Percentiles rank a stretch among this genome's conserved stretches.
Conservation (phyloP, 345 rosid species). For the Viola odorata region DNA sequence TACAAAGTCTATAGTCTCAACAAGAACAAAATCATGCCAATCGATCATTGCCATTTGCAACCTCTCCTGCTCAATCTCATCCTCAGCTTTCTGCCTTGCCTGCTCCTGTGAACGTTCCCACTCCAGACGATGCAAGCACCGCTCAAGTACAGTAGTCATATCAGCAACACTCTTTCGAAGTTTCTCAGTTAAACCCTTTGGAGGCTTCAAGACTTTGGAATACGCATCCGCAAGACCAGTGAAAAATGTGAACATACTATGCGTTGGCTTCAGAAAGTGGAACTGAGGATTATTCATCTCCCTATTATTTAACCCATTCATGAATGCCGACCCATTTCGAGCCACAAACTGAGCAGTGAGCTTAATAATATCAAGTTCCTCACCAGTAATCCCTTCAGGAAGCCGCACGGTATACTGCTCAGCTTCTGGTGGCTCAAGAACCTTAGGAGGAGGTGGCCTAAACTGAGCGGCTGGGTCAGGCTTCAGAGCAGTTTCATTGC, state of each 20-base stretch:
- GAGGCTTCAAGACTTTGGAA: conserved; percentile 77
- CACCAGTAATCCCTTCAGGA: conserved; percentile 75
- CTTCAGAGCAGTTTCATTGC: conserved; percentile 31
- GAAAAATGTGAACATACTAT: conserved; percentile 75
- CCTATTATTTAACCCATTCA: conserved; percentile 61
- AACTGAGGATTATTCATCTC: conserved; percentile 74
- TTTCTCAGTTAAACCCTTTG: conserved; percentile 58
- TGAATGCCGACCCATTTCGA: conserved; percentile 68
- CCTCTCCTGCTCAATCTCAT: conserved; percentile 83
- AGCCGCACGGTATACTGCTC: conserved; percentile 71
- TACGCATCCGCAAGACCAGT: conserved; percentile 75
- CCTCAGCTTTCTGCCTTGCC: conserved; percentile 78
- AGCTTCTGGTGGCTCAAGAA: conserved; percentile 67
- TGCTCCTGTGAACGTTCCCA: conserved; percentile 88
- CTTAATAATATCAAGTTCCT: conserved; percentile 79
- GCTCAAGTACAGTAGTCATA: conserved; percentile 71
- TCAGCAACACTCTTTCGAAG: conserved; percentile 49
- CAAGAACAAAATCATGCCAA: conserved; percentile 92
- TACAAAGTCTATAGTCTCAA: conserved; percentile 76
- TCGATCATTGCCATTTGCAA: conserved; percentile 88
- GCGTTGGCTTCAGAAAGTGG: conserved; percentile 84
- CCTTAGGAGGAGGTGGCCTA: conserved; percentile 45
- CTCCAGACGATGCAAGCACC: conserved; percentile 77
- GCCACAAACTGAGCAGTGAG: conserved; percentile 87
- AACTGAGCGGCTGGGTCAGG: conserved; percentile 63